Base-by-base conservation (phyloP, 352 stramenopile genomes). In the Phytophthora megakarya region DNA sequence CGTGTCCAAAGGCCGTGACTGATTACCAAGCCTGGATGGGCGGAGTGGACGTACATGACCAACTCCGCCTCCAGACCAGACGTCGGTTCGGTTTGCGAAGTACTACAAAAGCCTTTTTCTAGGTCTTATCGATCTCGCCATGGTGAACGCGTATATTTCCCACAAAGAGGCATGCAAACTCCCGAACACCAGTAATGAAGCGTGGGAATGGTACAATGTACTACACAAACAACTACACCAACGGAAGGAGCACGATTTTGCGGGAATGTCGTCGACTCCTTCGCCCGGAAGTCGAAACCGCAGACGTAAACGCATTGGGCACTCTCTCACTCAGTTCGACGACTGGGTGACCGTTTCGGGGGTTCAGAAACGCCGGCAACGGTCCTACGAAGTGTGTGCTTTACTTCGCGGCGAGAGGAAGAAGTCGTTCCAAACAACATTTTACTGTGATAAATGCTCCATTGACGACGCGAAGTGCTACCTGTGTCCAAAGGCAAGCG, bases 21-120 rank as follows among this genome's bases (percentile, higher is more conserved):
- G 62, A 72, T 50, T 72, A 76, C 32, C 63, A 76, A 25, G 35
- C 32, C 10, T 76, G 62, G 38, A 44, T n/a, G n/a, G n/a, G n/a
- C n/a, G n/a, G n/a, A n/a, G n/a, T n/a, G n/a, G n/a, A n/a, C n/a
- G n/a, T n/a, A n/a, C n/a, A n/a, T n/a, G n/a, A n/a, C n/a, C n/a
- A n/a, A n/a, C n/a, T n/a, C n/a, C n/a, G n/a, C n/a, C n/a, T n/a
- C n/a, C n/a, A n/a, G n/a, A 60, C 8, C 64, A 76, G 45, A 35
- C 38, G 5, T 54, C 38, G 12, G 11, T 32, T 28, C 9, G 48
- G 13, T 56, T 56, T 23, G n/a, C n/a, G 1, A 64, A 55, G 19
- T 65, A 72, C 46, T 61, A 66, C 67, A 75, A 71, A 6, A 43
- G 4, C 0, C 10, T 64, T 4, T 64, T 55, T 12, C 23, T 75